Evolutionary conservation across 2,329 filamentous ascomycete species (phyloP), one percentile per base, ranked within the genome.

Genomic region (Xylaria sp.): DNA sequence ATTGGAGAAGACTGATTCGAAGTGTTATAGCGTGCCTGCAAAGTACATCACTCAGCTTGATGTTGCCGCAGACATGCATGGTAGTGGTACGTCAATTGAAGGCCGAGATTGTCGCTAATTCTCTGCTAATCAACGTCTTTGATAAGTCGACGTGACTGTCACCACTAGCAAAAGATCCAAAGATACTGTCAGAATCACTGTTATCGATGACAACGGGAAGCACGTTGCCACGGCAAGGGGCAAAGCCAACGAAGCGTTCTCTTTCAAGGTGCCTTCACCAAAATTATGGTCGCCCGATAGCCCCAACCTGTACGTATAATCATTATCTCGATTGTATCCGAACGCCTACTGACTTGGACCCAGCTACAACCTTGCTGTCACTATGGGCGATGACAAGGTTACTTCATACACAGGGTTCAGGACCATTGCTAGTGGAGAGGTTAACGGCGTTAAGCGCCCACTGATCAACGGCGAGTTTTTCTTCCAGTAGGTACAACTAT

Each of bases 341-440:
- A 20, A 41, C 7, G 50, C 18, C 7, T 25, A 13, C 57, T 57
- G 8, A 68, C 51, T 10, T 23, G 9, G 18, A 44, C 18, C 7
- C 32, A 93, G 75, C 7, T 77, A 77, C 80, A 89, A 91, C 72
- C 77, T 93, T 32, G 87, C 84, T 0, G 83, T 92, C 18, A 85
- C 79, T 0, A 73, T 86, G 63, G 82, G 80, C 2, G 68, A 81
- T 6, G 91, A 92, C 68, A 75, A 80, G 8, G 82, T 92, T 1
- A 79, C 80, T 12, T 92, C 89, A 76, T 92, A 92, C 78, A 91
- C 88, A 0, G 91, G 90, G 0, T 92, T 93, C 80, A 84, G 91
- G 34, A 92, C 89, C 0, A 84, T 92, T 44, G 84, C 86, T 0
- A 81, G 81, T 7, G 89, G 86, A 1, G 78, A 81, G 0, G 81